A percentile compares a stretch with the other conserved stretches of the same genome.
Evolutionary conservation across 192 early-diverging fungal genomes (phyloP).

Genomic region (Backusella westeae): DNA sequence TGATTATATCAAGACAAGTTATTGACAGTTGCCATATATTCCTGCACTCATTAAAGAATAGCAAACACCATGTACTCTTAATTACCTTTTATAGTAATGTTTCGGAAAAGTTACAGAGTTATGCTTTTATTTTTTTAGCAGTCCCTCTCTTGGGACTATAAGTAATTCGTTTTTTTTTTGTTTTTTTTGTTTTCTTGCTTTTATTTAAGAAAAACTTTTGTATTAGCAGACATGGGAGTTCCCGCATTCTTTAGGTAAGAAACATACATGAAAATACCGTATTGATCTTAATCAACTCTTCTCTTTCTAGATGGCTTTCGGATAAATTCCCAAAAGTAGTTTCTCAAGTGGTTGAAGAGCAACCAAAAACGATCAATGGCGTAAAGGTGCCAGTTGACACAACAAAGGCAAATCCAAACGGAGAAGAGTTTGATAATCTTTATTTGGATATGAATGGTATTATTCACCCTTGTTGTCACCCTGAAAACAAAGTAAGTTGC

Average conservation of each 20-base stretch:
- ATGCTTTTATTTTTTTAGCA: not conserved
- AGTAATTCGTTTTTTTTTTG: not conserved
- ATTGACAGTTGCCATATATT: too few relatives aligned
- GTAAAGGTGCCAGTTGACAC: conserved; percentile 80
- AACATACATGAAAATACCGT: not conserved
- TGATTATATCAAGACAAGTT: too few relatives aligned
- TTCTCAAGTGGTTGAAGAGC: conserved; percentile 71
- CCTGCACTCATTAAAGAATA: too few relatives aligned
- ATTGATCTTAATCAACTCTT: not conserved
- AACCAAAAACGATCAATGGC: conserved; percentile 67
- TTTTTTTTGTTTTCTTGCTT: not conserved
- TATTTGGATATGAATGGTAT: conserved; percentile 99
- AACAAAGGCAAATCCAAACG: conserved; percentile 88
- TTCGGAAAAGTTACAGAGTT: too few relatives aligned
- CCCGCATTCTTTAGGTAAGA: conserved; percentile 71
- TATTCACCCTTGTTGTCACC: conserved; percentile 85
- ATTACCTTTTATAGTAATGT: too few relatives aligned
- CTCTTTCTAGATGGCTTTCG: conserved; percentile 59
- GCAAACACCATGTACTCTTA: too few relatives aligned
- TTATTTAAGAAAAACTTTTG: not conserved
- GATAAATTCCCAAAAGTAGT: conserved; percentile 76
- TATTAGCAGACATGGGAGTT: conserved; percentile 64
- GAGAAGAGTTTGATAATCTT: conserved; percentile 90
- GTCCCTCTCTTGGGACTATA: not conserved
- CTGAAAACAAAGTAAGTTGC: conserved; percentile 59